phyloP scores from a whole-genome alignment of 169 alveolate genomes.

The Hepatocystis sp. region DNA sequence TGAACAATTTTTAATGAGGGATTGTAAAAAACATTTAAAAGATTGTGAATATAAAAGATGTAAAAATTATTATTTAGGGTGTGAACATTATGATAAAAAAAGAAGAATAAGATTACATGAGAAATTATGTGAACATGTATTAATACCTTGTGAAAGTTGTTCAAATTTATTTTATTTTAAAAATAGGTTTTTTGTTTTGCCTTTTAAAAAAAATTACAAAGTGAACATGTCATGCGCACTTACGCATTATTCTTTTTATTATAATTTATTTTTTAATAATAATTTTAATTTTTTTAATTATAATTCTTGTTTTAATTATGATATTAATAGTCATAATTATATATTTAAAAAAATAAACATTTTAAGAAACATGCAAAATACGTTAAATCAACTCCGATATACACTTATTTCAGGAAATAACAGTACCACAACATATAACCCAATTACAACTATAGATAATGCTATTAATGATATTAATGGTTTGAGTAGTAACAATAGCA shows the following conservation, averaged over 20 bases:
- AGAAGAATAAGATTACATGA: slow-evolving; percentile 47
- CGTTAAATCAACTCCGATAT: slow-evolving; percentile 13
- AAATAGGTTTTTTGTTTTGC: slow-evolving; percentile 50
- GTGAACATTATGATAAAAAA: slow-evolving; percentile 71
- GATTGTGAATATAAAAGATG: slow-evolving; percentile 53
- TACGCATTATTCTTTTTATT: slow-evolving; percentile 63
- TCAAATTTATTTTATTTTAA: slow-evolving; percentile 64
- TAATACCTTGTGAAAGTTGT: slow-evolving; percentile 71
- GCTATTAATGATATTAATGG: no score
- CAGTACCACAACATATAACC: background rate
- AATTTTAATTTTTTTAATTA: slow-evolving; percentile 37
- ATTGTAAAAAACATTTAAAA: slow-evolving; percentile 42
- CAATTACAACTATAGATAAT: background rate
- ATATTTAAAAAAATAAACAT: slow-evolving; percentile 23
- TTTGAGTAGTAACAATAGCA: no score
- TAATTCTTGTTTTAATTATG: slow-evolving; percentile 3
- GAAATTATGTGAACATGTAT: slow-evolving; percentile 67
- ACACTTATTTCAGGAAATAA: background rate
- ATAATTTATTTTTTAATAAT: slow-evolving; percentile 53
- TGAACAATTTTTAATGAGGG: no score
- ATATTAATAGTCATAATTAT: slow-evolving; percentile 21
- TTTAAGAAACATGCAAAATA: slow-evolving; percentile 11
- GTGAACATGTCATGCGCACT: slow-evolving; percentile 20
- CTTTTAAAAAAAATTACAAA: slow-evolving; percentile 48
- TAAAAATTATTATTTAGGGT: slow-evolving; percentile 70